phyloP scores from a whole-genome alignment of 2,329 filamentous ascomycete genomes.

The Venturia asperata region DNA sequence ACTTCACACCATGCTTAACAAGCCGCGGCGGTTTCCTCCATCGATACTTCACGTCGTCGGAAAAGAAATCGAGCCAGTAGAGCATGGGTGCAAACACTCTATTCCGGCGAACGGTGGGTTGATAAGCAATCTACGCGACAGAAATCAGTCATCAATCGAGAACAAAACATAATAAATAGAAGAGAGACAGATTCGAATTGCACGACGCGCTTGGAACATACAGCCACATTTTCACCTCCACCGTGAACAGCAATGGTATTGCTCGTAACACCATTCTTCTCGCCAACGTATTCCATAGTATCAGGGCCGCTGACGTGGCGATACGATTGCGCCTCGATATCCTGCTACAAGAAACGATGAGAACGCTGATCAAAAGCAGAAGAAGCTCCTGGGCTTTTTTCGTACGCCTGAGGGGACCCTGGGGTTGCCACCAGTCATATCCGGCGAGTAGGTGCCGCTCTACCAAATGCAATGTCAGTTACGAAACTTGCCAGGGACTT shows the following conservation, averaged over 20 bases:
- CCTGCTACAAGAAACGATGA: slow-evolving; percentile 2
- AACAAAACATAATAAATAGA: no score
- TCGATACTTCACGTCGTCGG: neutral
- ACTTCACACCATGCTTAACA: neutral
- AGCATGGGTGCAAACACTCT: neutral
- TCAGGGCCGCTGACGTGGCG: neutral
- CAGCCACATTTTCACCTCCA: neutral
- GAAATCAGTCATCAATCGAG: neutral
- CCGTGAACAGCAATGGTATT: neutral
- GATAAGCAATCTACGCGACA: neutral
- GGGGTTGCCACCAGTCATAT: neutral
- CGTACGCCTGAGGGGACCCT: neutral
- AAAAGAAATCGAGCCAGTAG: slow-evolving; percentile 9
- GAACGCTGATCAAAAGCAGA: neutral
- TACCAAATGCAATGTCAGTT: neutral
- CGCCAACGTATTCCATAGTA: neutral
- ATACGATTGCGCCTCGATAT: slow-evolving; percentile 1
- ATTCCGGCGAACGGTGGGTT: slow-evolving; percentile 3
- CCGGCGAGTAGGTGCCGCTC: neutral
- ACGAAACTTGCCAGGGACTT: neutral
- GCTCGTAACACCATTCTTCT: slow-evolving; percentile 6
- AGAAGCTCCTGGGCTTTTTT: neutral
- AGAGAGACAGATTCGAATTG: neutral
- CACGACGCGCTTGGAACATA: neutral
- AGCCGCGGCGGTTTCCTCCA: neutral